Conservation (phyloP, 1,284 basidiomycete genomes). For the Vanrija sp. region DNA sequence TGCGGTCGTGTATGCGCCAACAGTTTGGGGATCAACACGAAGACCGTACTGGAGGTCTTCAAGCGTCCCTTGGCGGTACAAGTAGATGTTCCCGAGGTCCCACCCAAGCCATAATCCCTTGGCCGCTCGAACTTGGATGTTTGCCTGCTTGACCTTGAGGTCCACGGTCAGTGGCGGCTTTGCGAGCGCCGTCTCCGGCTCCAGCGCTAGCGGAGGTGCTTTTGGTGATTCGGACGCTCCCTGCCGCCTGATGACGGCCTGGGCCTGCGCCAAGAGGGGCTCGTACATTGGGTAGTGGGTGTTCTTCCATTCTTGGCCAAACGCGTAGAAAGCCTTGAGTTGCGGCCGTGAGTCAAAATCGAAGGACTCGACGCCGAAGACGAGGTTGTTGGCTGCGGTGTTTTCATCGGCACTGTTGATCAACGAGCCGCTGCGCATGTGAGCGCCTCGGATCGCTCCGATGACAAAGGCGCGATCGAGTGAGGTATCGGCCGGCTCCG, state of each 20-base stretch:
- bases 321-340: constrained; percentile 34
- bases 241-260: not conserved
- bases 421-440: constrained; percentile 1
- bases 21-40: constrained; percentile 30
- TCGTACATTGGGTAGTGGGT: constrained; percentile 31
- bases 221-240: no score
- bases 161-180: constrained; percentile 18
- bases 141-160: constrained; percentile 19
- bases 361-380: constrained; percentile 21
- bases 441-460: not conserved
- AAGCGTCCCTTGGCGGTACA: constrained; percentile 13
- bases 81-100: constrained; percentile 38
- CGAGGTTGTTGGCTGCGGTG: constrained; percentile 4
- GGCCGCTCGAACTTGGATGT: constrained; percentile 33
- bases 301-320: constrained; percentile 34
- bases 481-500: not conserved
- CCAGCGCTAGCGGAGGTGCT: not conserved
- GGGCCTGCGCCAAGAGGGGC: constrained; percentile 17
- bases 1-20: constrained; percentile 34
- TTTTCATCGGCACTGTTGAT: constrained; percentile 1
- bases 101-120: constrained; percentile 40
- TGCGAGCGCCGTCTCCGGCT: not conserved
- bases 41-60: constrained; percentile 30
- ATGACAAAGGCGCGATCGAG: constrained; percentile 7
- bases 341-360: constrained; percentile 37